Evolutionary conservation across 179 eudicot species (phyloP), one percentile per base, ranked within the genome.

Genomic region (Sideroxylon spinosum): DNA sequence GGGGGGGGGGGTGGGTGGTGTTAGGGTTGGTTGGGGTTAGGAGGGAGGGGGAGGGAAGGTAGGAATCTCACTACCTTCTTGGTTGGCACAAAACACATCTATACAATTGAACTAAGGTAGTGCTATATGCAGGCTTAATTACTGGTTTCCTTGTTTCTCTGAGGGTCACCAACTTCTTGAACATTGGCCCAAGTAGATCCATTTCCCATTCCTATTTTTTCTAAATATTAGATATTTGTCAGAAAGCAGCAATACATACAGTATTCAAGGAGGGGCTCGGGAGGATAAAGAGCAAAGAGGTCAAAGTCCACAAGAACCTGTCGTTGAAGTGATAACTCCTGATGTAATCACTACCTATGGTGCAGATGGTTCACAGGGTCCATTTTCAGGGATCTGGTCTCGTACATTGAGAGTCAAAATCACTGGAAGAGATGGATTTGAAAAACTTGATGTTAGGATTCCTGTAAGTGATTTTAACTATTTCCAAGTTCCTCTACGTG

Each of bases 361-460:
- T 80, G 82, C 90, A 77, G 89, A 87, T 86, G 83, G 82, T 80
- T 88, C 89, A 53, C 71, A 76, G 66, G 88, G 82, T 70, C 78
- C 85, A 63, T 88, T 90, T 71, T 87, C 89, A 25, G 88, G 87
- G 82, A 85, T 89, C 73, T 90, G 97, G 95, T 93, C 97, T 44
- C 85, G 91, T 48, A 88, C 90, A 70, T 79, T 95, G 83, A 90
- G 98, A 86, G 86, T 95, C 71, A 93, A 80, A 84, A 93, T 95
- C 44, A 93, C 91, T n/a, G 93, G 98, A 78, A 84, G 85, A 69
- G 93, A 95, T 83, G 97, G 98, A 76, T 78, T 82, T 85, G 97
- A 93, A 87, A 95, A 89, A 74, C 98, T 93, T 70, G 98, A 95
- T 79, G 88, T 91, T 67, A 85, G 91, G 59, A 89, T 95, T 79